Conservation (phyloP, 1,139 yeast genomes). For the Saccharomyces hybrid region DNA sequence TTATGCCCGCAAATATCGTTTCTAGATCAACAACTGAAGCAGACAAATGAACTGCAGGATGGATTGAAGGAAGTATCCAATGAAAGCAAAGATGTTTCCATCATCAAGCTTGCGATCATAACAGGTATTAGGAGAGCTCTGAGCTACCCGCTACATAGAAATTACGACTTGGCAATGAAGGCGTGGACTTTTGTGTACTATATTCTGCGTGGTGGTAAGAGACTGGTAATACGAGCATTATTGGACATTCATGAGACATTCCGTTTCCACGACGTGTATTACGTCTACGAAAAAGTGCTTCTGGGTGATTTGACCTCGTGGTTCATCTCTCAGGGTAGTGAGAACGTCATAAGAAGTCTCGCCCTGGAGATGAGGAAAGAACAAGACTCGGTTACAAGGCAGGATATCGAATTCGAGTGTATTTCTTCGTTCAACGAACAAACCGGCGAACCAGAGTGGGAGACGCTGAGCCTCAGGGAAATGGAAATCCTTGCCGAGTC, state of each 20-base stretch:
- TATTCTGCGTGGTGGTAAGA: slow-evolving; percentile 60
- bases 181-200: slow-evolving; percentile 75
- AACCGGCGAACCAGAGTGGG: slow-evolving; percentile 23
- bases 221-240: slow-evolving; percentile 52
- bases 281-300: slow-evolving; percentile 75
- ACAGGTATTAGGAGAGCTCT: slow-evolving; percentile 67
- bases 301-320: slow-evolving; percentile 77
- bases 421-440: slow-evolving; percentile 21
- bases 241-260: slow-evolving; percentile 64
- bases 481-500: slow-evolving; percentile 15
- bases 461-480: slow-evolving; percentile 23
- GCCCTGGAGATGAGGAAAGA: slow-evolving; percentile 52
- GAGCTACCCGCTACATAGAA: slow-evolving; percentile 72
- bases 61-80: background rate
- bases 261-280: slow-evolving; percentile 78
- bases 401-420: slow-evolving; percentile 21
- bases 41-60: slow-evolving; percentile 30
- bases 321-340: slow-evolving; percentile 50
- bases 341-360: slow-evolving; percentile 47
- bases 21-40: slow-evolving; percentile 52
- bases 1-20: slow-evolving; percentile 68
- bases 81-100: slow-evolving; percentile 13
- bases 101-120: slow-evolving; percentile 47
- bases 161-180: slow-evolving; percentile 48
- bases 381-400: slow-evolving; percentile 13